Evolutionary conservation across 768 basidiomycete genomes (phyloP).

Genomic region (Artomyces pyxidatus): DNA sequence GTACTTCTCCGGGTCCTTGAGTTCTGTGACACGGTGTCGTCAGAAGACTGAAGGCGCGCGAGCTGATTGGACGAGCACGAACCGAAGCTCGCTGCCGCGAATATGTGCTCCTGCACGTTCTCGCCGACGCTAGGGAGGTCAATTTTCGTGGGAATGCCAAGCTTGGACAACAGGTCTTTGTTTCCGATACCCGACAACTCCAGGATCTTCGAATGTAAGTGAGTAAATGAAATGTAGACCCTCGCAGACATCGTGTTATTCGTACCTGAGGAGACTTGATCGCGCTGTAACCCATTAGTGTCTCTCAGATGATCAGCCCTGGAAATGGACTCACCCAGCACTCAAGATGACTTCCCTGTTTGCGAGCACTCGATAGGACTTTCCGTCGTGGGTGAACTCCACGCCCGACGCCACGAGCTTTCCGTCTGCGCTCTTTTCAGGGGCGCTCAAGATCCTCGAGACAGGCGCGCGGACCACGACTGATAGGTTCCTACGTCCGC

Average conservation of each 20-base stretch:
- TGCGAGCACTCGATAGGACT: slow-evolving; percentile 24
- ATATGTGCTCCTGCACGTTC: slow-evolving; percentile 46
- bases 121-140: slow-evolving; percentile 42
- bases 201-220: slow-evolving; percentile 33
- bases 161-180: slow-evolving; percentile 27
- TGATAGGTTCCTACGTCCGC: neutral
- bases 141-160: slow-evolving; percentile 31
- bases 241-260: neutral
- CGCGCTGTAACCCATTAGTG: slow-evolving; percentile 18
- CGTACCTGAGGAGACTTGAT: slow-evolving; percentile 28
- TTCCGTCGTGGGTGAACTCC: slow-evolving; percentile 24
- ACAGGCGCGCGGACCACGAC: neutral
- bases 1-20: slow-evolving; percentile 21
- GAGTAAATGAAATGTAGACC: neutral
- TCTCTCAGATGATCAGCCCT: neutral
- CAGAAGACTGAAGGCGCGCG: neutral
- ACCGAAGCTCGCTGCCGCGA: slow-evolving; percentile 22
- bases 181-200: slow-evolving; percentile 54
- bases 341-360: slow-evolving; percentile 36
- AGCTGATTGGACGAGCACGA: neutral
- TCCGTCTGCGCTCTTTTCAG: neutral
- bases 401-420: slow-evolving; percentile 27
- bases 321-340: slow-evolving; percentile 22
- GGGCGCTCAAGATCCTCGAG: slow-evolving; percentile 4
- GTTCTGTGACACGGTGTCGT: slow-evolving; percentile 17